Evolutionary conservation across 345 rosid genomes (phyloP), one percentile per base, ranked within the genome.

Genomic region (Cardamine chenopodiifolia): DNA sequence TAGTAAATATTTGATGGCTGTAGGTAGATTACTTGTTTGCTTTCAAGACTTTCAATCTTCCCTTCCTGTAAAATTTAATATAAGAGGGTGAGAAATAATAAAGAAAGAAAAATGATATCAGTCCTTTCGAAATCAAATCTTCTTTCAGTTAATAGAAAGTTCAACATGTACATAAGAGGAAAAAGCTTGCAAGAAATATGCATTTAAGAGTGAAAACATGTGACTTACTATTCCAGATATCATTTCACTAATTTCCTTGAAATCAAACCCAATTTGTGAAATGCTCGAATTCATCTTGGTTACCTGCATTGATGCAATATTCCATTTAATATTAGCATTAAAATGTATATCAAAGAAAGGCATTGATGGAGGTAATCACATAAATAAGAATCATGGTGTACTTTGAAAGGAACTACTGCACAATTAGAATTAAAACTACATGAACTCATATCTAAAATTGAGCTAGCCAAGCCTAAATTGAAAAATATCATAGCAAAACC

Each of bases 191-290:
- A 13, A 49, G 6, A 71, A 12, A 39, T 59, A 35, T 66, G 26
- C 11, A 52, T n/a, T n/a, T 20, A 29, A 73, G 14, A 28, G 62
- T 60, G 23, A 56, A 67, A 55, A 61, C 71, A 56, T 42, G 62
- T 60, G 69, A 78, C 96, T 93, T 70, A 89, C 98, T 84, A 93
- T 58, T 52, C 92, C 96, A 12, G 89, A 79, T 48, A 93, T 85
- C 92, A 93, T 86, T 79, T 86, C 83, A 53, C 82, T 82, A 77
- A 93, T 81, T 40, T 71, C 68, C 61, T 87, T 90, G 57, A 88
- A 85, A 78, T 88, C 89, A 64, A 77, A 88, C 22, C 96, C 97
- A 68, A 93, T 91, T 75, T 84, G 86, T 34, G 95, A 87, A 80
- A 93, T 87, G 75, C 82, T 88, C 52, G 91, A 82, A 62, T 75